Conservation (phyloP, 2,329 filamentous ascomycete genomes). For the Nemania sp. region DNA sequence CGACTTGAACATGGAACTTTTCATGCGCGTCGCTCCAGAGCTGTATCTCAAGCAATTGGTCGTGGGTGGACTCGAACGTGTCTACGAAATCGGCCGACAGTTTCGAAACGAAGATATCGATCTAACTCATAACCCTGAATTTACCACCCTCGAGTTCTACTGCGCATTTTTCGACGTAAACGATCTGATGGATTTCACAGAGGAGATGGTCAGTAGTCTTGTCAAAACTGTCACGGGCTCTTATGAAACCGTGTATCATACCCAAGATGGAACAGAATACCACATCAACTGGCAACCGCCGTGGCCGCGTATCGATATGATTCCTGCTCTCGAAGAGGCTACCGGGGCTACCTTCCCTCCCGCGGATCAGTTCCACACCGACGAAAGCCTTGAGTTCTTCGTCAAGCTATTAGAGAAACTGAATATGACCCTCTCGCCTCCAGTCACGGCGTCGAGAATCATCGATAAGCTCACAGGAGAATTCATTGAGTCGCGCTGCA, state of each 20-base stretch:
- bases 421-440: slow-evolving; percentile 85
- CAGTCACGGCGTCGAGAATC: slow-evolving; percentile 92
- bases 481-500: slow-evolving; percentile 77
- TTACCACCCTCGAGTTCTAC: slow-evolving; percentile 98
- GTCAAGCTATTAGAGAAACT: slow-evolving; percentile 66
- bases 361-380: slow-evolving; percentile 84
- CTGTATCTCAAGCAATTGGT: slow-evolving; percentile 95
- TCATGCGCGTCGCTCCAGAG: slow-evolving; percentile 92
- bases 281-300: slow-evolving; percentile 95
- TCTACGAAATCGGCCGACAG: slow-evolving; percentile 94
- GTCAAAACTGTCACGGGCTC: slow-evolving; percentile 88
- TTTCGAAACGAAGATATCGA: slow-evolving; percentile 95
- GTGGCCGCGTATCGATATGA: slow-evolving; percentile 96
- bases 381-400: slow-evolving; percentile 88
- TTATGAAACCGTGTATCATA: slow-evolving; percentile 85
- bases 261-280: slow-evolving; percentile 82
- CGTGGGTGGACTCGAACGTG: slow-evolving; percentile 89
- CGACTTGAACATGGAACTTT: slow-evolving; percentile 92
- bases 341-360: slow-evolving; percentile 93
- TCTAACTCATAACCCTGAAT: slow-evolving; percentile 96
- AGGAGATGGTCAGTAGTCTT: slow-evolving; percentile 87
- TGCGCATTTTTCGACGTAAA: slow-evolving; percentile 90
- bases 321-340: slow-evolving; percentile 85
- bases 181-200: slow-evolving; percentile 88
- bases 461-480: slow-evolving; percentile 93